Conservation (phyloP, 2,329 filamentous ascomycete genomes). For the Fusarium sp. region DNA sequence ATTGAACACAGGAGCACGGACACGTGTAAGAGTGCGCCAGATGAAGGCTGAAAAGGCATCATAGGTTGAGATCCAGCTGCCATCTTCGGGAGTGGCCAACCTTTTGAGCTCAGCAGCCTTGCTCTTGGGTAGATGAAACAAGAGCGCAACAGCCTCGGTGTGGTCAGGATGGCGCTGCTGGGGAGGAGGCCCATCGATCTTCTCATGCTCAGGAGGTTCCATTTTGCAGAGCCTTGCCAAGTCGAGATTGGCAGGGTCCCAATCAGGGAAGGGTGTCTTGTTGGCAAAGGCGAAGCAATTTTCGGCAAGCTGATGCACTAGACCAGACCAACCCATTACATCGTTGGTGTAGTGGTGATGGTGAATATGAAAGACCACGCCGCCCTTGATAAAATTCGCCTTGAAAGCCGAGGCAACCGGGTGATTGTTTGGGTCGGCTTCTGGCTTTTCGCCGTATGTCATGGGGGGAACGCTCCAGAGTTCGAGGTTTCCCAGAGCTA, state of each 20-base stretch:
- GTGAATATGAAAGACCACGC: conserved; percentile 56
- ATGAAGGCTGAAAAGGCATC: conserved; percentile 58
- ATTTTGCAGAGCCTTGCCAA: conserved; percentile 49
- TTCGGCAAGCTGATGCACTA: conserved; percentile 55
- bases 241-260: conserved; percentile 52
- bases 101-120: conserved; percentile 56
- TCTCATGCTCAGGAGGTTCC: conserved; percentile 42
- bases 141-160: conserved; percentile 40
- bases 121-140: conserved; percentile 59
- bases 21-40: conserved; percentile 53
- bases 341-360: conserved; percentile 58
- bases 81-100: conserved; percentile 49
- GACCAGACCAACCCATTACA: conserved; percentile 55
- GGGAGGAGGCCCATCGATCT: conserved; percentile 48
- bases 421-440: conserved; percentile 49
- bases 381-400: conserved; percentile 56
- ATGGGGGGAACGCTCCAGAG: conserved; percentile 52
- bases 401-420: conserved; percentile 54
- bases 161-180: conserved; percentile 47
- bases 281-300: conserved; percentile 53
- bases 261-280: conserved; percentile 46
- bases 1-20: conserved; percentile 51
- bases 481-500: conserved; percentile 49
- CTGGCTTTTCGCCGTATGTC: conserved; percentile 55
- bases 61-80: conserved; percentile 59